Evolutionary conservation across 257 asterid genomes (phyloP).

Genomic region (Verbena officinalis): DNA sequence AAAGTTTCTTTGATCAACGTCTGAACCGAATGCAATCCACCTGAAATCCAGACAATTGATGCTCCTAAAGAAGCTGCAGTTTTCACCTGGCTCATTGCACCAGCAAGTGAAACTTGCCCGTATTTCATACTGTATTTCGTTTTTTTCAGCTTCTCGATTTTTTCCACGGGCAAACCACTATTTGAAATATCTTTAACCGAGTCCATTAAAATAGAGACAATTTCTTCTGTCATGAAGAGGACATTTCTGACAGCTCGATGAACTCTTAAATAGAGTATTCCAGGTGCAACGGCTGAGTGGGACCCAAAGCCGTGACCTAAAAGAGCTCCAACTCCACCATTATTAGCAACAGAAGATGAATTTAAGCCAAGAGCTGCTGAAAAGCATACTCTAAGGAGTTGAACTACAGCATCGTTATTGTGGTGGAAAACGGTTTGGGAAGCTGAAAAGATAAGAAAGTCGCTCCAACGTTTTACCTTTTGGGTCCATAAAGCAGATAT

Average conservation of each 20-base stretch:
- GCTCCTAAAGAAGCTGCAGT: conserved; percentile 88
- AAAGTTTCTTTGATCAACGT: conserved; percentile 70
- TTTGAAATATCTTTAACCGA: conserved; percentile 70
- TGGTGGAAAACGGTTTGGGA: conserved; percentile 89
- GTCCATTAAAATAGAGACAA: conserved; percentile 72
- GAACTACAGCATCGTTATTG: conserved; percentile 79
- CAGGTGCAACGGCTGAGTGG: conserved; percentile 92
- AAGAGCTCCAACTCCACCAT: conserved; percentile 88
- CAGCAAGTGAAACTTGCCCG: conserved; percentile 81
- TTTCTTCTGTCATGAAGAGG: conserved; percentile 76
- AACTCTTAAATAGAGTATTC: conserved; percentile 78
- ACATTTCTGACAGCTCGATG: conserved; percentile 82
- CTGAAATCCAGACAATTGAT: conserved; percentile 83
- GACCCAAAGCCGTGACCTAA: conserved; percentile 98
- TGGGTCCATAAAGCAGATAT: conserved; percentile 84
- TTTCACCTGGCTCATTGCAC: conserved; percentile 76
- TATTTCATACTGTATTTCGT: conserved; percentile 55
- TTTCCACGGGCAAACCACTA: conserved; percentile 58
- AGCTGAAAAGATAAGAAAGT: conserved; percentile 82
- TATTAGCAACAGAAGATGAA: conserved; percentile 51
- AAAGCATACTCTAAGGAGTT: conserved; percentile 88
- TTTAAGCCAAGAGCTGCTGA: conserved; percentile 71
- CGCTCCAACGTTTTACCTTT: conserved; percentile 94
- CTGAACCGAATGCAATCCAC: conserved; percentile 68
- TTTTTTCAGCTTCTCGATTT: conserved; percentile 65